Base-by-base conservation (phyloP, 495 filamentous ascomycete genomes). In the Podospora conica region DNA sequence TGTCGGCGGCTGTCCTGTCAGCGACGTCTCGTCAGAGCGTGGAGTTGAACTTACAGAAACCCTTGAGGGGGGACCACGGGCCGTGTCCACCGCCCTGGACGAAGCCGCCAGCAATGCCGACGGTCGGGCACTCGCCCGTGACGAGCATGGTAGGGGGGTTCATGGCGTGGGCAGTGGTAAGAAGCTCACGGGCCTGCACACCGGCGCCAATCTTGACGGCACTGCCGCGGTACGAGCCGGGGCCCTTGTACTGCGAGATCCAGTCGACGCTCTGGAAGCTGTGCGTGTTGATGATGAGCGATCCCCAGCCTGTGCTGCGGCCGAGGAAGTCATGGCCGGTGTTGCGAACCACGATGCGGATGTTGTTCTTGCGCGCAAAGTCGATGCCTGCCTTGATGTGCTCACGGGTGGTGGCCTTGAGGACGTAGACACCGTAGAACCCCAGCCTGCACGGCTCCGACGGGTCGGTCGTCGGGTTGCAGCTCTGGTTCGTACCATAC, bases 31-130 rank as follows among this genome's bases (percentile, higher is more conserved):
- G 71, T 5, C 62, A 64, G 56, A 78, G 85, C 5, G 70, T 75
- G 1, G 10, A 20, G n/a, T n/a, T 12, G 48, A 7, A 73, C 70
- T 65, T 77, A 29, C 72, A 86, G 0, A 91, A 71, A 0, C 89
- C 89, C 65, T 85, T 86, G 3, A 77, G 76, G 0, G 83, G 82
- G 10, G 74, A 71, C 9, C 91, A 78, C 0, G 84, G 75, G 8
- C 79, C 81, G 69, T 89, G 86, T 3, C 89, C 89, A n/a, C 87
- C 88, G 5, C 86, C 87, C 70, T 85, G 84, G 21, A 78, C 82
- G 66, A 85, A 84, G 2, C 82, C 82, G 31, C 80, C 84, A 0
- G 76, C 78, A 28, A 76, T 61, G 27, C 82, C 84, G 4, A 86
- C 84, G 3, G 80, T 84, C 0, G 75, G 73, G 66, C 79, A 83